These are phyloP conservation scores for Coemansia sp. DNA, from an alignment of 192 early-diverging fungal species.

Conservation along the genomic window DNA sequence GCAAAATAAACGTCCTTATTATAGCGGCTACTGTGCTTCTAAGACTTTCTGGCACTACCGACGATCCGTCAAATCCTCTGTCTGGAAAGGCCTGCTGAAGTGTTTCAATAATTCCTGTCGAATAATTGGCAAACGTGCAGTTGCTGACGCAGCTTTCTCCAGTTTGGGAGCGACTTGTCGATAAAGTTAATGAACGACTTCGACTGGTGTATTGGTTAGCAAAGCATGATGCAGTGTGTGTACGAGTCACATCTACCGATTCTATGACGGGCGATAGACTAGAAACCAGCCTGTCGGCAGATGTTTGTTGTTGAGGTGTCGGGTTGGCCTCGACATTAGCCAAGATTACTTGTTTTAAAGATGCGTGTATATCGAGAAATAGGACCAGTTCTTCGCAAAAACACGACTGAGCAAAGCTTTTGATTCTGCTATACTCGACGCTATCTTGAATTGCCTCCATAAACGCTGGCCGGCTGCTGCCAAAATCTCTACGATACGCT, in stretches of 20 bases:
- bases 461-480: slow-evolving; percentile 21
- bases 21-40: slow-evolving; percentile 18
- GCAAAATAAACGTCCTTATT: slow-evolving; percentile 32
- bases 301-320: no score
- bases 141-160: no score
- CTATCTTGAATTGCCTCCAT: slow-evolving; percentile 23
- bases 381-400: slow-evolving; percentile 32
- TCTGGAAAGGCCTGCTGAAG: slow-evolving; percentile 21
- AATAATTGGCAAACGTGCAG: not conserved
- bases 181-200: no score
- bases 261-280: no score
- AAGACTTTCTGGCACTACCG: slow-evolving; percentile 15
- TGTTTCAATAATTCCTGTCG: slow-evolving; percentile 17
- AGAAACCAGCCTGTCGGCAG: no score
- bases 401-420: slow-evolving; percentile 18
- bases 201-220: not conserved
- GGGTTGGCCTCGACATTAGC: no score
- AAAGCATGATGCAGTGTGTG: not conserved
- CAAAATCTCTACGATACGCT: slow-evolving; percentile 13
- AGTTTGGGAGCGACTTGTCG: no score
- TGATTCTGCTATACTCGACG: slow-evolving; percentile 18
- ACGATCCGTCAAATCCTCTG: slow-evolving; percentile 5
- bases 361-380: slow-evolving; percentile 23
- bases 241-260: no score
- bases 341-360: slow-evolving; percentile 15